Conservation (phyloP, 768 basidiomycete genomes). For the Lanmaoa rubissima region DNA sequence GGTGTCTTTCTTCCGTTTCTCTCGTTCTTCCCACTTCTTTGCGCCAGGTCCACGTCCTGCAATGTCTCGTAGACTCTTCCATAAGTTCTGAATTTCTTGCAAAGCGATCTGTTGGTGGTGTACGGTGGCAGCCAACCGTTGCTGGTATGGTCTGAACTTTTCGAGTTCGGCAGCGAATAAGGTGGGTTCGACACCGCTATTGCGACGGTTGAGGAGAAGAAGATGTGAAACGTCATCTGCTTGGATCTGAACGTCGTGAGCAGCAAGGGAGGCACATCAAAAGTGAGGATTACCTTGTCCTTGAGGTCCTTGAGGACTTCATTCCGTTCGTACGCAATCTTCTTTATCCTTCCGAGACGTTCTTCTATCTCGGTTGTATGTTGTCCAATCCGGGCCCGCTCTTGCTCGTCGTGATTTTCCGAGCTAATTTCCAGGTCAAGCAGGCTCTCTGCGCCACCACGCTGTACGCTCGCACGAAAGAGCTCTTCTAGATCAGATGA, state of each 20-base stretch:
- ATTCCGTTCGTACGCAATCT: slow-evolving; percentile 80
- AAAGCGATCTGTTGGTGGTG: slow-evolving; percentile 72
- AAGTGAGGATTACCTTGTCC: slow-evolving; percentile 66
- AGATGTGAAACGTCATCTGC: slow-evolving; percentile 95
- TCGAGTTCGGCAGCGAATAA: slow-evolving; percentile 93
- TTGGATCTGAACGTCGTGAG: slow-evolving; percentile 65
- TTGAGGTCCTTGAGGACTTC: slow-evolving; percentile 93
- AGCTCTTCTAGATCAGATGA: slow-evolving; percentile 61
- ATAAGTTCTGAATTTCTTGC: slow-evolving; percentile 71
- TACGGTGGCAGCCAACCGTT: slow-evolving; percentile 73
- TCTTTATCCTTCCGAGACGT: slow-evolving; percentile 68
- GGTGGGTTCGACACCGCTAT: slow-evolving; percentile 76
- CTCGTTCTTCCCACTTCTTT: slow-evolving; percentile 77
- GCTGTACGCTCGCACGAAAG: slow-evolving; percentile 52
- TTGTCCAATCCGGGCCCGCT: slow-evolving; percentile 63
- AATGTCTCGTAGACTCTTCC: slow-evolving; percentile 70
- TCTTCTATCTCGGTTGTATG: slow-evolving; percentile 78
- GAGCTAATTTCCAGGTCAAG: slow-evolving; percentile 73
- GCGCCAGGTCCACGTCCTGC: slow-evolving; percentile 77
- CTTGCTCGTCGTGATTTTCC: slow-evolving; percentile 62
- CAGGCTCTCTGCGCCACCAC: slow-evolving; percentile 42
- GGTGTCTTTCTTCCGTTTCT: slow-evolving; percentile 74
- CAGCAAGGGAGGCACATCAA: background rate
- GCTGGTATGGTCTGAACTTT: slow-evolving; percentile 92
- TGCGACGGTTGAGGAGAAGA: slow-evolving; percentile 85